Percentiles rank a stretch among this genome's conserved stretches.
phyloP scores from a whole-genome alignment of 345 rosid genomes.

The Gossypium ekmanianum region DNA sequence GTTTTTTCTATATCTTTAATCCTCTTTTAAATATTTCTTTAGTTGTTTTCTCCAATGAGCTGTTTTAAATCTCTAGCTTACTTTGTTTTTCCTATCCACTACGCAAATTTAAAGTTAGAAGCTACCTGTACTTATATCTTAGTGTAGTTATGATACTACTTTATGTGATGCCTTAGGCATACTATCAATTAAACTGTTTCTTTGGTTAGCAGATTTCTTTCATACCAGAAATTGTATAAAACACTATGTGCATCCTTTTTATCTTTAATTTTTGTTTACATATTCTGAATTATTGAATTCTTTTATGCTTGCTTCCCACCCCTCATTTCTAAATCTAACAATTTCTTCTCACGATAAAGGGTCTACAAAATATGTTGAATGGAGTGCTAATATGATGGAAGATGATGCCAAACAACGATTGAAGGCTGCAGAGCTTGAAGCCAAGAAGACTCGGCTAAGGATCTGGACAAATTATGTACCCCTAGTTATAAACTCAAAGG shows the following conservation, averaged over 20 bases:
- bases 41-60: background rate
- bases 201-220: background rate
- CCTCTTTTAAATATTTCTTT: background rate
- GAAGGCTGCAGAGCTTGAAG: conserved; percentile 84
- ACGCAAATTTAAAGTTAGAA: background rate
- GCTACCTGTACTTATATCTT: background rate
- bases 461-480: conserved; percentile 90
- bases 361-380: conserved; percentile 90
- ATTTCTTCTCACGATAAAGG: conserved; percentile 37
- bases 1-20: background rate
- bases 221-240: background rate
- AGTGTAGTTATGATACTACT: background rate
- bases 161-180: background rate
- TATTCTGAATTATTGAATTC: background rate
- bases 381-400: conserved; percentile 99
- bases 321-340: background rate
- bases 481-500: conserved; percentile 59
- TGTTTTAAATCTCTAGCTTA: background rate
- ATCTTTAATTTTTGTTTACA: conserved; percentile 13
- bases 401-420: conserved; percentile 72
- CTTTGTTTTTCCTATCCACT: background rate
- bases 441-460: conserved; percentile 72
- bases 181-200: background rate
- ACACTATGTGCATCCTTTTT: background rate
- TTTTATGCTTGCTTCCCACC: background rate